These are phyloP conservation scores for carrot (Daucus carota) DNA, from an alignment of 129 eudicot species.

Conservation along the genomic window DH1_v3.0 NC_030381.2:47920501-47921000, in stretches of 20 bases:
- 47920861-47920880: conserved; percentile 47
- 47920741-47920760: conserved; percentile 24
- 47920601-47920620: conserved; percentile 24
- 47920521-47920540: too few relatives aligned
- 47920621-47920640: conserved; percentile 68
- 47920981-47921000: conserved; percentile 40
- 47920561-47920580: too few relatives aligned
- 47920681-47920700: conserved; percentile 42
- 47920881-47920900: conserved; percentile 55
- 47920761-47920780: conserved; percentile 33
- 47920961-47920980: conserved; percentile 42
- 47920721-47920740: conserved; percentile 48
- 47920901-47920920: conserved; percentile 52
- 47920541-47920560: too few relatives aligned
- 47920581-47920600: conserved; percentile 37
- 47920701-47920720: conserved; percentile 52
- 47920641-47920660: conserved; percentile 84
- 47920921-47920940: conserved; percentile 22
- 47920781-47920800: conserved; percentile 18
- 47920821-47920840: conserved; percentile 33
- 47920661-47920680: conserved; percentile 57
- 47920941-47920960: conserved; percentile 41
- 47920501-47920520: too few relatives aligned
- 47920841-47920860: conserved; percentile 67
- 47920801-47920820: conserved; percentile 54